phyloP scores from a whole-genome alignment of 2,329 filamentous ascomycete species.

The Paraphoma chrysanthemicola region DNA sequence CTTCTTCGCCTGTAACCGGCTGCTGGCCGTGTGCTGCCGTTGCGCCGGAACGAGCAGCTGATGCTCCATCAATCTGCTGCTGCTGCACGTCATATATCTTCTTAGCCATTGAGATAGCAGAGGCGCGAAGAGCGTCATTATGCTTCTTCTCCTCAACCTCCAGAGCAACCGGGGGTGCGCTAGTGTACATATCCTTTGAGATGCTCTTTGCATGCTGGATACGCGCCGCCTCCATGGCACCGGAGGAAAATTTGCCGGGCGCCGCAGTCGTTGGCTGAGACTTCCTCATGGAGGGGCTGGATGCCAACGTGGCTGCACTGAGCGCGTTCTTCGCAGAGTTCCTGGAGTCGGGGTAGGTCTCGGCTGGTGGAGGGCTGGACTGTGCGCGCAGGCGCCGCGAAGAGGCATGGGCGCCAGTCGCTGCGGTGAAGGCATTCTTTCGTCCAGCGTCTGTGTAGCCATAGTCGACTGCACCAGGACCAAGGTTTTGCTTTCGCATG shows the following conservation, averaged over 20 bases:
- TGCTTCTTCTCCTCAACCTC: conserved; percentile 78
- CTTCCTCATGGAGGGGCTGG: conserved; percentile 52
- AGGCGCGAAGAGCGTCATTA: conserved; percentile 77
- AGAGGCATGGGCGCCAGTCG: conserved; percentile 74
- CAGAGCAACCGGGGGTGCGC: conserved; percentile 72
- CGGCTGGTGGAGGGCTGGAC: conserved; percentile 61
- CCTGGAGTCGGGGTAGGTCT: conserved; percentile 61
- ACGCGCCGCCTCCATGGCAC: conserved; percentile 66
- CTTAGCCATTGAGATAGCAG: conserved; percentile 87
- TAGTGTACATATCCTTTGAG: conserved; percentile 77
- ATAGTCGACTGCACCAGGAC: conserved; percentile 52
- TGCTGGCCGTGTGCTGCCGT: conserved; percentile 41
- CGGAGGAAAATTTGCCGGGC: conserved; percentile 52
- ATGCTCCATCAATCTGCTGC: conserved; percentile 60
- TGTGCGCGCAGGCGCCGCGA: conserved; percentile 65
- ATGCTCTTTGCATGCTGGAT: conserved; percentile 73
- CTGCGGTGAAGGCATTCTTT: conserved; percentile 74
- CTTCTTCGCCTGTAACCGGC: conserved; percentile 41
- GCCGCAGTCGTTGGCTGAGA: conserved; percentile 22
- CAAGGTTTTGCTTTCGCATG: conserved; percentile 62
- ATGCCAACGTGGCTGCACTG: conserved; percentile 74
- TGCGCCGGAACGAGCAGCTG: conserved; percentile 43
- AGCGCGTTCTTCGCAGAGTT: conserved; percentile 73
- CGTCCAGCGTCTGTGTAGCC: conserved; percentile 60
- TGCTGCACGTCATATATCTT: conserved; percentile 81